Evolutionary conservation across 257 asterid species (phyloP).

Genomic region (Linderniella brevidens): DNA sequence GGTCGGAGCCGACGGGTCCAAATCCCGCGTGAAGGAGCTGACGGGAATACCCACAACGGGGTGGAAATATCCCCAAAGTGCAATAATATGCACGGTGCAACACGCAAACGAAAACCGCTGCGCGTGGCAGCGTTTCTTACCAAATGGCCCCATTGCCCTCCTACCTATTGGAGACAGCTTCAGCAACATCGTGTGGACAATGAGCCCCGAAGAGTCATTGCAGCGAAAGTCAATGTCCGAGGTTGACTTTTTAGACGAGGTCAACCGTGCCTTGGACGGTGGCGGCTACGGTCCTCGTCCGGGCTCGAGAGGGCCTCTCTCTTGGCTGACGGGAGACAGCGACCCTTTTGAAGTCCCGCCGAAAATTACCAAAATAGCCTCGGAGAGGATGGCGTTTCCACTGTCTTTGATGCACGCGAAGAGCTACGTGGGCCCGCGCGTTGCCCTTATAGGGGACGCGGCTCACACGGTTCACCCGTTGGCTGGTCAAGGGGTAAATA

Average conservation of each 20-base stretch:
- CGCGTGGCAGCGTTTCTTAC: conserved; percentile 93
- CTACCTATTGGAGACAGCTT: conserved; percentile 68
- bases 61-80: conserved; percentile 86
- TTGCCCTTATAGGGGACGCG: conserved; percentile 80
- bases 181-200: conserved; percentile 97
- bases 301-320: conserved; percentile 25
- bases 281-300: conserved; percentile 89
- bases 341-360: conserved; percentile 79
- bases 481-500: conserved; percentile 99
- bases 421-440: conserved; percentile 38
- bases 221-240: conserved; percentile 49
- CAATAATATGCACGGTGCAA: conserved; percentile 78
- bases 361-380: conserved; percentile 31
- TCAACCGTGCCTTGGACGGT: conserved; percentile 50
- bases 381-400: conserved; percentile 84
- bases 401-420: conserved; percentile 82
- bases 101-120: conserved; percentile 43
- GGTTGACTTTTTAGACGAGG: conserved; percentile 46
- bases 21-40: conserved; percentile 76
- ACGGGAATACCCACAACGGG: conserved; percentile 83
- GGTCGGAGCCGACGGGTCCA: conserved; percentile 98
- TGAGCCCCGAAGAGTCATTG: conserved; percentile 61
- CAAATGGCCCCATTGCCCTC: conserved; percentile 86
- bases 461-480: conserved; percentile 98
- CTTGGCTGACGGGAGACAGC: conserved; percentile 40